Evolutionary conservation across 164 flowering plant species (phyloP).

Genomic region (Tetrastigma voinierianum): DNA sequence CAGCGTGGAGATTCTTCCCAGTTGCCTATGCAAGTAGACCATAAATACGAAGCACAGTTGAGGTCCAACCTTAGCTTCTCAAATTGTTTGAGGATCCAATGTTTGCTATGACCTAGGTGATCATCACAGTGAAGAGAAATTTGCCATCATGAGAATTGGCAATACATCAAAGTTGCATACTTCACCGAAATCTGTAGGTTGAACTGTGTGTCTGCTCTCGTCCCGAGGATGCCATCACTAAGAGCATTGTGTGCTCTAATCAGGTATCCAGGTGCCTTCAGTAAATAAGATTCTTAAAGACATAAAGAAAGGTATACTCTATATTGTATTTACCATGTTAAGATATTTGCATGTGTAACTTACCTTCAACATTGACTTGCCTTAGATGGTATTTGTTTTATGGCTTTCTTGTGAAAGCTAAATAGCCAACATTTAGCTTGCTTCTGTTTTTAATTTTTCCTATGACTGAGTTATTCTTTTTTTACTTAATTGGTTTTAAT

Average conservation of each 20-base stretch:
- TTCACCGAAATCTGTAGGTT: slow-evolving; percentile 52
- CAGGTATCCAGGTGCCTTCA: too few relatives aligned
- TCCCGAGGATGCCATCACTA: slow-evolving; percentile 51
- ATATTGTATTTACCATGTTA: too few relatives aligned
- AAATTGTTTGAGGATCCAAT: slow-evolving; percentile 38
- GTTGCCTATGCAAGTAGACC: slow-evolving; percentile 47
- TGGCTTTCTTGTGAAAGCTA: too few relatives aligned
- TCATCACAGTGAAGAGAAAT: slow-evolving; percentile 44
- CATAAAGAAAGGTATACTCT: slow-evolving; percentile 74
- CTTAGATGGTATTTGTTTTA: too few relatives aligned
- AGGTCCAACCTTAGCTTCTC: slow-evolving; percentile 42
- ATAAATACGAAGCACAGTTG: slow-evolving; percentile 42
- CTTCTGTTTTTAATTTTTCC: too few relatives aligned
- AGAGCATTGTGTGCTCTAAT: too few relatives aligned
- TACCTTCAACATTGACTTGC: too few relatives aligned
- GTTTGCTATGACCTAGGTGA: slow-evolving; percentile 50
- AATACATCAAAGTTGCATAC: slow-evolving; percentile 52
- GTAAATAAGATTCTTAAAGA: too few relatives aligned
- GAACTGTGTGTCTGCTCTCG: slow-evolving; percentile 36
- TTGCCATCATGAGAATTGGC: slow-evolving; percentile 44
- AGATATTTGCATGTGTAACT: too few relatives aligned
- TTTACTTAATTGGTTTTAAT: too few relatives aligned
- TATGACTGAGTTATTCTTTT: too few relatives aligned
- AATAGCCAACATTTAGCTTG: too few relatives aligned
- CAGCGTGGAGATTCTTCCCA: slow-evolving; percentile 59